These are phyloP conservation scores for Phytophthora litchii DNA, from an alignment of 352 stramenopile genomes.

Conservation along the genomic window DNA sequence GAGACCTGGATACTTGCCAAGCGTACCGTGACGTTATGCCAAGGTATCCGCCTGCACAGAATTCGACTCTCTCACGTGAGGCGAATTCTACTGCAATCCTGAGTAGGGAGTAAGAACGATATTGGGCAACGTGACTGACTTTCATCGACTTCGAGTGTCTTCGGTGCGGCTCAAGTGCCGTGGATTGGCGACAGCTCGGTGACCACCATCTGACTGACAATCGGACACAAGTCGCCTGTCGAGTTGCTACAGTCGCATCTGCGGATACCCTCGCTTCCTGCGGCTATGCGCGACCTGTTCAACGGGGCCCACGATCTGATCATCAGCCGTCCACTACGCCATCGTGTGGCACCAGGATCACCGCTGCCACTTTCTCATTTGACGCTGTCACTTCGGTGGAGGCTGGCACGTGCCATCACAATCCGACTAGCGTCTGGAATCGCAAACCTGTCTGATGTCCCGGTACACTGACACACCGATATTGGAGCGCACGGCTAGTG, in stretches of 20 bases:
- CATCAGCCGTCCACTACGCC: slow-evolving; percentile 1
- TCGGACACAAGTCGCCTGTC: background rate
- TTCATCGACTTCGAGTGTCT: too few relatives aligned
- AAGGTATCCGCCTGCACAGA: too few relatives aligned
- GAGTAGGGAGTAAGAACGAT: too few relatives aligned
- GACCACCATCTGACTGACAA: slow-evolving; percentile 12
- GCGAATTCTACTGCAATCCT: too few relatives aligned
- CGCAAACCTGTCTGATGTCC: slow-evolving; percentile 12
- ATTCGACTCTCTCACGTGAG: too few relatives aligned
- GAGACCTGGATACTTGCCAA: too few relatives aligned
- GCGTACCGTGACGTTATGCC: too few relatives aligned
- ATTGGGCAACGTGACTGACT: too few relatives aligned
- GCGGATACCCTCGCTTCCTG: slow-evolving; percentile 1
- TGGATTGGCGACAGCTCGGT: slow-evolving; percentile 6
- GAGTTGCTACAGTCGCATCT: slow-evolving; percentile 18
- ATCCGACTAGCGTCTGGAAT: slow-evolving; percentile 3
- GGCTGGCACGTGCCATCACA: slow-evolving; percentile 13
- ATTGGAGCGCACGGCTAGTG: slow-evolving; percentile 13
- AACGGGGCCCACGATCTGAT: background rate
- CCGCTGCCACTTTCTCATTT: slow-evolving; percentile 10
- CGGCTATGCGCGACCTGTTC: slow-evolving; percentile 5
- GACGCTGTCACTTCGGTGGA: slow-evolving; percentile 1
- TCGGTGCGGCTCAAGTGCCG: background rate
- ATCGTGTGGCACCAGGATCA: slow-evolving; percentile 2
- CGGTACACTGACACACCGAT: slow-evolving; percentile 15